These are phyloP conservation scores for Brassica balearica DNA, from an alignment of 441 rosid genomes.

Conservation along the genomic window DNA sequence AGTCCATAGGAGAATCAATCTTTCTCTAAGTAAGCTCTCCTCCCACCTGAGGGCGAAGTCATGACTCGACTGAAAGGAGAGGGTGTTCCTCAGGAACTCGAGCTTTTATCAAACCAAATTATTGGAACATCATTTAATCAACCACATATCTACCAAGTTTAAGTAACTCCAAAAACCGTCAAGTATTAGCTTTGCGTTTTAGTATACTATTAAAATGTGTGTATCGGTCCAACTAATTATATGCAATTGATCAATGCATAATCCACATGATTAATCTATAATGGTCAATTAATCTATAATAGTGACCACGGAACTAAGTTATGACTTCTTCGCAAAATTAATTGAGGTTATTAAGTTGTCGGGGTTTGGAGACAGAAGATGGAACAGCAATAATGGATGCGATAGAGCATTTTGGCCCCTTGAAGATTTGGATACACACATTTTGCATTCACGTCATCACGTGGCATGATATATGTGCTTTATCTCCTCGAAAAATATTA, in stretches of 20 bases:
- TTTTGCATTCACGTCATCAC: constrained; percentile 11
- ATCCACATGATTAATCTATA: background rate
- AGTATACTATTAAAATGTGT: background rate
- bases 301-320: background rate
- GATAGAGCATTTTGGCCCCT: constrained; percentile 31
- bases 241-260: background rate
- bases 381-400: constrained; percentile 29
- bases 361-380: constrained; percentile 23
- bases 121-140: background rate
- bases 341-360: background rate
- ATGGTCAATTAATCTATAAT: background rate
- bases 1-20: too few relatives aligned
- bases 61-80: too few relatives aligned
- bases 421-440: constrained; percentile 17
- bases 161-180: constrained; percentile 8
- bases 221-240: background rate
- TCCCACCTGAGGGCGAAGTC: too few relatives aligned
- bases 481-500: background rate
- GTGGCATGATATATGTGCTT: constrained; percentile 9
- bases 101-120: background rate
- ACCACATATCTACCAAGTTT: background rate
- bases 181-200: background rate
- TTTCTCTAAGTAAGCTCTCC: too few relatives aligned
- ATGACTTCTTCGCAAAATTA: background rate
- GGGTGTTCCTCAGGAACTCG: too few relatives aligned